Base-by-base conservation (phyloP, 352 stramenopile genomes). In the Phytopythium chamaehyphon region DNA sequence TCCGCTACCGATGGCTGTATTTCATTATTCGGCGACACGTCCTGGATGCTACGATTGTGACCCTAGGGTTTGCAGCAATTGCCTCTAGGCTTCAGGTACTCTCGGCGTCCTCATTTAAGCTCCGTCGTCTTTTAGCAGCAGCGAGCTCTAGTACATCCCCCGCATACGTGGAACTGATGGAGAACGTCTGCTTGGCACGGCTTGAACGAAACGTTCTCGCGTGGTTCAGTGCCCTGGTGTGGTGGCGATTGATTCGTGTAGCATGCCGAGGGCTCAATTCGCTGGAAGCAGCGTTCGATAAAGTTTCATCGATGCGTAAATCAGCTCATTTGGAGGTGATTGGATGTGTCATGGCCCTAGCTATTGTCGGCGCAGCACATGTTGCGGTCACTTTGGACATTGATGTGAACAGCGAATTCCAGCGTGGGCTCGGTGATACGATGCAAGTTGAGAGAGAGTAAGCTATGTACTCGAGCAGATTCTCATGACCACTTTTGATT, bases 1-100 rank as follows among this genome's bases (percentile, higher is more conserved):
- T 69, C 18, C 66, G 78, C 18, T 88, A 88, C 50, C 69, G 71
- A 5, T 61, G 69, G 23, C 85, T 82, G 51, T 89, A 86, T 64
- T 85, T 89, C 43, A 51, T 71, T 36, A 64, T 89, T 14, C 57
- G 57, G 0, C 69, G 49, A 5, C 80, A 91, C 48, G 18, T 84
- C 3, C 48, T 75, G 12, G 80, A 91, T 43, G 78, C 78, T 12
- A 40, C 66, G 24, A 73, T 86, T 24, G 55, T 84, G 8, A 59
- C 59, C 28, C 46, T 88, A 0, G 86, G 75, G 66, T 10, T 52
- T 10, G 56, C 62, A 1, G 54, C 76, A 6, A 61, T 82, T 36
- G 55, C 45, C 2, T 26, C 67, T 1, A 73, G 76, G 0, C n/a
- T 85, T 1, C 54, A 62, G 31, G 64, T 61, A 11, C 55, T 85